Evolutionary conservation across 306 rosid species (phyloP).

Genomic region (Quercus alba): DNA sequence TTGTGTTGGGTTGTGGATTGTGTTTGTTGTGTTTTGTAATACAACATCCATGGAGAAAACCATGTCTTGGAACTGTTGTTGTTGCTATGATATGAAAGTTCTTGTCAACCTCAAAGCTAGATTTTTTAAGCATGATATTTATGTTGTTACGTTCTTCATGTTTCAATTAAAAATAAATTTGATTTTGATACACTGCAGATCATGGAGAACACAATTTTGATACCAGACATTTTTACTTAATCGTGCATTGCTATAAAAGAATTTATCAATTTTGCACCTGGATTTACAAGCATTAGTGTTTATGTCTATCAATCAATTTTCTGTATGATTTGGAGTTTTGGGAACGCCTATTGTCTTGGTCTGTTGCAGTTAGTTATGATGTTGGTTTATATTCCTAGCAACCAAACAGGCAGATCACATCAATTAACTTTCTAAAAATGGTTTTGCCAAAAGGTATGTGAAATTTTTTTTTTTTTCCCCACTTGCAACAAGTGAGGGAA

Average conservation of each 20-base stretch:
- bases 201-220: not conserved
- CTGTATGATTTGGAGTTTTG: not conserved
- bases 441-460: not conserved
- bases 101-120: not conserved
- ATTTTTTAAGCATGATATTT: not conserved
- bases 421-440: not conserved
- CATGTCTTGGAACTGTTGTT: not conserved
- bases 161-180: not conserved
- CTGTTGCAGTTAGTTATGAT: not conserved
- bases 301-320: not conserved
- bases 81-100: not conserved
- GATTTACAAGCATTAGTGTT: not conserved
- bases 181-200: not conserved
- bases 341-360: not conserved
- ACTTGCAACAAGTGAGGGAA: too few species aligned
- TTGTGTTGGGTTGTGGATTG: not conserved
- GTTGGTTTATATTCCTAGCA: not conserved
- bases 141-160: not conserved
- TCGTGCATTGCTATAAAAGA: not conserved
- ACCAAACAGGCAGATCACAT: not conserved
- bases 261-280: not conserved
- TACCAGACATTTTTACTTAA: not conserved
- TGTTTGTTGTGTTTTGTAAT: not conserved
- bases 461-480: too few species aligned
- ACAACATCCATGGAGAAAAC: not conserved